Percentiles rank a stretch among this genome's conserved stretches.
phyloP scores from a whole-genome alignment of 805 yeast genomes.

The Zygosaccharomyces rouxii region DNA sequence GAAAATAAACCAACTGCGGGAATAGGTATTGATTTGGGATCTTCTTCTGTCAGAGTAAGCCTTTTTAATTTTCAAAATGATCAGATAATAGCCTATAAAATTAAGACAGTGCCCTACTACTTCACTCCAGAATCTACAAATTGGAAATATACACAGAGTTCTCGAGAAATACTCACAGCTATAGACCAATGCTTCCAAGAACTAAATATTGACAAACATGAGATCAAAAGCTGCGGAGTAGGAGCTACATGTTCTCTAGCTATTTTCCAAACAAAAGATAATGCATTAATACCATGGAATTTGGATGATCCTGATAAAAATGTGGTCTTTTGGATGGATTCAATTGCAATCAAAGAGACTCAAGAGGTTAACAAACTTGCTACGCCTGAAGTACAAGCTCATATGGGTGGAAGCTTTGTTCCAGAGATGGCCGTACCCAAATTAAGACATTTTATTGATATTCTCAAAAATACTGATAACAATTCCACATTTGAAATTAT shows the following conservation, averaged over 20 bases:
- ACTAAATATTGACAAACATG: conserved; percentile 3
- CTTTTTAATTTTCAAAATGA: conserved; percentile 21
- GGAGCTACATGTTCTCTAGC: conserved; percentile 62
- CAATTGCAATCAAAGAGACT: conserved; percentile 39
- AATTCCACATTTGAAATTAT: conserved; percentile 35
- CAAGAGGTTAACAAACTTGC: conserved; percentile 29
- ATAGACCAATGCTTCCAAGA: conserved; percentile 27
- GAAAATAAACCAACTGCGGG: conserved; percentile 11
- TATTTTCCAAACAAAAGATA: conserved; percentile 32
- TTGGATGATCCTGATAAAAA: conserved; percentile 32
- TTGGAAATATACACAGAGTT: conserved; percentile 39
- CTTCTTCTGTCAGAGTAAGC: conserved; percentile 46
- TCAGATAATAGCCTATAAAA: conserved; percentile 10
- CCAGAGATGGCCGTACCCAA: conserved; percentile 61
- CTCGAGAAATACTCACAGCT: conserved; percentile 37
- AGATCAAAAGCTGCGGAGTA: conserved; percentile 35
- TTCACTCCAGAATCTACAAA: conserved; percentile 19
- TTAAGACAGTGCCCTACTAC: conserved; percentile 25
- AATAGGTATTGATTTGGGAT: conserved; percentile 50
- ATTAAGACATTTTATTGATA: conserved; percentile 38
- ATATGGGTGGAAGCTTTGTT: conserved; percentile 43
- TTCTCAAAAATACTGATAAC: conserved; percentile 18
- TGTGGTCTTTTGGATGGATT: conserved; percentile 60
- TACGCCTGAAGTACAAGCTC: conserved; percentile 15
- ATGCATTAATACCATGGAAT: conserved; percentile 32